Evolutionary conservation across 2,329 filamentous ascomycete species (phyloP), one percentile per base, ranked within the genome.

Genomic region (Fusarium sp.): DNA sequence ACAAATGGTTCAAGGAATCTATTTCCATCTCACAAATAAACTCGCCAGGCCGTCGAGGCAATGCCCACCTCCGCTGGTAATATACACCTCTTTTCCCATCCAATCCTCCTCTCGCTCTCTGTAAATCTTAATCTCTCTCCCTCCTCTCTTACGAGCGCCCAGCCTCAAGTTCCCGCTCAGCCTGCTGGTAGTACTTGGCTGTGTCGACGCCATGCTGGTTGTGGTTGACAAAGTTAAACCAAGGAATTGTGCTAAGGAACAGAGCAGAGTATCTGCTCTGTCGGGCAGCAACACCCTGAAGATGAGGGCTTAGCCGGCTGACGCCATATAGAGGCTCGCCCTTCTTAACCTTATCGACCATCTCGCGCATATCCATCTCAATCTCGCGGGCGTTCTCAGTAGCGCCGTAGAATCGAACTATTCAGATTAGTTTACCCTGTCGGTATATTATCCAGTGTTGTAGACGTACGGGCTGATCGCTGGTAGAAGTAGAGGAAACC

Each of bases 221-320:
- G 85, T 99, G 96, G 85, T 99, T 98, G 80, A 98, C 96, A 85
- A 99, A 93, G 87, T 99, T 99, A 86, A 98, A 96, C 96, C 95
- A 98, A 44, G 96, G 95, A 64, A 99, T 86, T 62, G 96, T 90
- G 81, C 95, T 93, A 75, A 94, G 86, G 83, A 96, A 96, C 38
- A 96, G 87, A 45, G 93, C 93, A 42, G 94, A 92, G 87, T 98
- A 98, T 81, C 96, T 90, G 80, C 95, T 98, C 87, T 99, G 97
- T 78, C 96, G 89, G 68, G 94, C 91, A 59, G 96, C 95, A 44
- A 98, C 93, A 69, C 96, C 96, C 85, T 99, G 96, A 87, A 98
- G 93, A 84, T 98, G 94, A 73, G 95, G 92, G 66, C 92, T 93
- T 79, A 98, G 85, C 60, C 86, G 85, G 79, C 91, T 94, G 79